Conservation (phyloP, 2,329 filamentous ascomycete species). For the Aspergillus ruber region DNA sequence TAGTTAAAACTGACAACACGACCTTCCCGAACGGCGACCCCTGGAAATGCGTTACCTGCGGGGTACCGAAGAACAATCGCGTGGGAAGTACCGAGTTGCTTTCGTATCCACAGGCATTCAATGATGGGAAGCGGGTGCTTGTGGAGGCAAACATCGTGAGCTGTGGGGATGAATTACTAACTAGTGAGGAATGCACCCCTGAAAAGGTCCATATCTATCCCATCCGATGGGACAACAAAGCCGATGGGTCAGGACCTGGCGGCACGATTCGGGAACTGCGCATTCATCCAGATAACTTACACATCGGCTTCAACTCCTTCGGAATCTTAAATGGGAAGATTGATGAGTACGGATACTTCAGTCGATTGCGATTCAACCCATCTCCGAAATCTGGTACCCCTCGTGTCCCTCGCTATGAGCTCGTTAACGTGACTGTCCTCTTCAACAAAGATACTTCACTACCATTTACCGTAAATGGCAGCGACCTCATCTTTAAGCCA, state of each 20-base stretch:
- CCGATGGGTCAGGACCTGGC: constrained; percentile 25
- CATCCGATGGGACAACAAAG: constrained; percentile 30
- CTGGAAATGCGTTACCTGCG: constrained; percentile 47
- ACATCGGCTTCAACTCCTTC: constrained; percentile 41
- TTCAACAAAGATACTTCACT: constrained; percentile 14
- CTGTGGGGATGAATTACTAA: constrained; percentile 28
- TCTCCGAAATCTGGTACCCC: constrained; percentile 24
- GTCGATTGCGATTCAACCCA: constrained; percentile 37
- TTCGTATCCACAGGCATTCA: constrained; percentile 42
- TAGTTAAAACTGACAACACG: constrained; percentile 39
- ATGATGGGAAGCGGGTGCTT: constrained; percentile 33
- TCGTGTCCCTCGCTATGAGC: constrained; percentile 32
- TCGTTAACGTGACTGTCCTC: constrained; percentile 35
- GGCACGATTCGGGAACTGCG: constrained; percentile 38
- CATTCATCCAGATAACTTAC: constrained; percentile 41
- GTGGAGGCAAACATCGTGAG: constrained; percentile 26
- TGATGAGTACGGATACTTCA: constrained; percentile 28
- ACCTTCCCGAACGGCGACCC: constrained; percentile 40
- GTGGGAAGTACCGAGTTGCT: constrained; percentile 10
- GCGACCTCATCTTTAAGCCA: constrained; percentile 23
- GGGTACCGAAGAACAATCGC: constrained; percentile 29
- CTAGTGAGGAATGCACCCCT: constrained; percentile 33
- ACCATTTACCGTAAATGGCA: constrained; percentile 18
- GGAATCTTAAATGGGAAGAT: constrained; percentile 15
- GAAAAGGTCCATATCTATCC: constrained; percentile 36